Evolutionary conservation across 768 basidiomycete genomes (phyloP).

Genomic region (Russula vinacea): DNA sequence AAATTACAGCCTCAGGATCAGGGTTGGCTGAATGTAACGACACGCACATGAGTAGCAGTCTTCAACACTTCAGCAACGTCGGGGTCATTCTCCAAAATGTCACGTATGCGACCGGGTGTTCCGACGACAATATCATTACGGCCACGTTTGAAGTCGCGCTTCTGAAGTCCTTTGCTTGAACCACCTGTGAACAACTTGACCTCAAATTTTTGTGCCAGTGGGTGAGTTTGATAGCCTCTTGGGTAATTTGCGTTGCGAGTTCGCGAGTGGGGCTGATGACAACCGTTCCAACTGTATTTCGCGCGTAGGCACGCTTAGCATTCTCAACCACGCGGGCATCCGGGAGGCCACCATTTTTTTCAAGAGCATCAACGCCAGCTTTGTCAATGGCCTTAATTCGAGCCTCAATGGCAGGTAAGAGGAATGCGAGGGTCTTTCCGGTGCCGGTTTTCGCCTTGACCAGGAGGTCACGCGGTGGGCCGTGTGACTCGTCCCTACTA

Average conservation of each 20-base stretch:
- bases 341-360: constrained; percentile 42
- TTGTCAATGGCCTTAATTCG: constrained; percentile 59
- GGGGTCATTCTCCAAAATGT: constrained; percentile 60
- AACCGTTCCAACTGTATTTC: constrained; percentile 60
- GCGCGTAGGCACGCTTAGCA: constrained; percentile 42
- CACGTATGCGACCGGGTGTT: constrained; percentile 84
- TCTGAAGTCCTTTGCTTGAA: constrained; percentile 57
- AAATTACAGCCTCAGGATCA: too few relatives aligned
- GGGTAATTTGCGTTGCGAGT: constrained; percentile 84
- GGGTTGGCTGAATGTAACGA: not conserved
- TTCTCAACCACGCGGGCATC: constrained; percentile 36
- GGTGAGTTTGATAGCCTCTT: constrained; percentile 68
- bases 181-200: constrained; percentile 81
- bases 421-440: constrained; percentile 85
- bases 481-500: constrained; percentile 35
- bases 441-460: constrained; percentile 89
- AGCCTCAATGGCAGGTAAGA: constrained; percentile 81
- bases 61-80: constrained; percentile 52
- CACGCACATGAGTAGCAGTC: constrained; percentile 57
- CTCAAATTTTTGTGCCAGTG: constrained; percentile 57
- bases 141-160: constrained; percentile 62
- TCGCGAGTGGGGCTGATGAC: constrained; percentile 90
- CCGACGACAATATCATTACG: constrained; percentile 81
- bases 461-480: constrained; percentile 59
- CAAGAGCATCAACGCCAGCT: constrained; percentile 41